Conservation (phyloP, 2,329 filamentous ascomycete genomes). For the Diplodia corticola region DNA sequence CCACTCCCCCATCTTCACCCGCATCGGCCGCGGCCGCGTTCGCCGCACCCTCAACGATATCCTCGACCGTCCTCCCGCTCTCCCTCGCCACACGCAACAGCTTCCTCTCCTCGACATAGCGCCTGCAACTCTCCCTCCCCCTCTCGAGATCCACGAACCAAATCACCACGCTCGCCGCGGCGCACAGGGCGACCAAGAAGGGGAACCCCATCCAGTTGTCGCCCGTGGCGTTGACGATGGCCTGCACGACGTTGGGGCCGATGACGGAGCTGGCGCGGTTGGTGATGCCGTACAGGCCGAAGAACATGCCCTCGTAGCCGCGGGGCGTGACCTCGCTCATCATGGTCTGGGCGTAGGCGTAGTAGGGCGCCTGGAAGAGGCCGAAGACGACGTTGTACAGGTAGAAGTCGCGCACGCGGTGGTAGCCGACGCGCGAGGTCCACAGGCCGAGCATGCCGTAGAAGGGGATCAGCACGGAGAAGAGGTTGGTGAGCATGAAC, state of each 20-base stretch:
- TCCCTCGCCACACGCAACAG: constrained; percentile 4
- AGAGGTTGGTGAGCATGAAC: constrained; percentile 62
- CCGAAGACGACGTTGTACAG: constrained; percentile 59
- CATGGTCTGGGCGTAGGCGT: constrained; percentile 70
- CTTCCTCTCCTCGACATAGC: constrained; percentile 22
- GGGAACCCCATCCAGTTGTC: constrained; percentile 48
- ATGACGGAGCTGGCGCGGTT: constrained; percentile 70
- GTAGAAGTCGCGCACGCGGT: constrained; percentile 57
- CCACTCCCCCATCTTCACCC: neutral
- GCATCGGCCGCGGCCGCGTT: too few species aligned
- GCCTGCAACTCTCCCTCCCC: constrained; percentile 20
- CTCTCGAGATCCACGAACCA: constrained; percentile 22
- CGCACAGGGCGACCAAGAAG: constrained; percentile 10
- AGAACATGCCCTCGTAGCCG: constrained; percentile 70
- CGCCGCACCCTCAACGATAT: constrained; percentile 13
- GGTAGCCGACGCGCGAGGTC: constrained; percentile 56
- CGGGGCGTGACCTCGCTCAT: constrained; percentile 68
- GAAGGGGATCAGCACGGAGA: constrained; percentile 54
- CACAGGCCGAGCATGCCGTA: constrained; percentile 63
- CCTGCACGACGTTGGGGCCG: constrained; percentile 66
- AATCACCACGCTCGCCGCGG: constrained; percentile 16
- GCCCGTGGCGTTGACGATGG: constrained; percentile 64
- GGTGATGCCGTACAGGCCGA: constrained; percentile 67
- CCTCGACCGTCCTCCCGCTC: constrained; percentile 13
- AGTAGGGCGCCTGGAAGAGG: constrained; percentile 68